These are phyloP conservation scores for Millerago galiae DNA, from an alignment of 805 yeast species.

Conservation along the genomic window DNA sequence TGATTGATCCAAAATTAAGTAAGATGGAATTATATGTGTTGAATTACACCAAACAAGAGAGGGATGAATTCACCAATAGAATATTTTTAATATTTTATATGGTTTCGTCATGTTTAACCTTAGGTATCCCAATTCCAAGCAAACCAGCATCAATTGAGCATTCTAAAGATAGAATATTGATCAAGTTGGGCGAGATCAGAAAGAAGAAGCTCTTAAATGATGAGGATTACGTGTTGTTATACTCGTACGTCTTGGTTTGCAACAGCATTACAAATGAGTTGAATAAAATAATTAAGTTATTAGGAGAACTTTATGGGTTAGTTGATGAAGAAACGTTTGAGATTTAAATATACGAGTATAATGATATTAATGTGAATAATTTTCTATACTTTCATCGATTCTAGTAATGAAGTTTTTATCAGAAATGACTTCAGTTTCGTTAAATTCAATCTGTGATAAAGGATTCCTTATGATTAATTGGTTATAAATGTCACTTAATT, in stretches of 20 bases:
- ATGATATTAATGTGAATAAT: neutral
- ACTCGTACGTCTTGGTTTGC: conserved; percentile 69
- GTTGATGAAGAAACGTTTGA: conserved; percentile 35
- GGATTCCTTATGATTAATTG: conserved; percentile 58
- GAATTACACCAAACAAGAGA: conserved; percentile 45
- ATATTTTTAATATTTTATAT: conserved; percentile 72
- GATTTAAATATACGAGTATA: conserved; percentile 13
- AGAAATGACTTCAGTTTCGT: conserved; percentile 31
- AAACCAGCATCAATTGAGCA: conserved; percentile 74
- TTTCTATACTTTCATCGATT: conserved; percentile 21
- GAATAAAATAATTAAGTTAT: conserved; percentile 45
- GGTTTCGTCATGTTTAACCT: conserved; percentile 66
- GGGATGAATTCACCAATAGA: conserved; percentile 64
- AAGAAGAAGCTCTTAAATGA: conserved; percentile 37
- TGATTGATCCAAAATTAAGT: conserved; percentile 49
- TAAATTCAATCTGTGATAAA: conserved; percentile 52
- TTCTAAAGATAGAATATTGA: conserved; percentile 62
- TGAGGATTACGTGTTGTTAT: conserved; percentile 72
- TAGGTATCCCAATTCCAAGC: conserved; percentile 73
- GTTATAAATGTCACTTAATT: conserved; percentile 50
- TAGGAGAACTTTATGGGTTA: conserved; percentile 58
- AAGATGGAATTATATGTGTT: conserved; percentile 51
- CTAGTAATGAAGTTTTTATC: neutral
- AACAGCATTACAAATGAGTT: conserved; percentile 60
- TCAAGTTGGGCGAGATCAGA: conserved; percentile 57